Conservation (phyloP, 2,329 filamentous ascomycete genomes). For the Fusarium coicis region DNA sequence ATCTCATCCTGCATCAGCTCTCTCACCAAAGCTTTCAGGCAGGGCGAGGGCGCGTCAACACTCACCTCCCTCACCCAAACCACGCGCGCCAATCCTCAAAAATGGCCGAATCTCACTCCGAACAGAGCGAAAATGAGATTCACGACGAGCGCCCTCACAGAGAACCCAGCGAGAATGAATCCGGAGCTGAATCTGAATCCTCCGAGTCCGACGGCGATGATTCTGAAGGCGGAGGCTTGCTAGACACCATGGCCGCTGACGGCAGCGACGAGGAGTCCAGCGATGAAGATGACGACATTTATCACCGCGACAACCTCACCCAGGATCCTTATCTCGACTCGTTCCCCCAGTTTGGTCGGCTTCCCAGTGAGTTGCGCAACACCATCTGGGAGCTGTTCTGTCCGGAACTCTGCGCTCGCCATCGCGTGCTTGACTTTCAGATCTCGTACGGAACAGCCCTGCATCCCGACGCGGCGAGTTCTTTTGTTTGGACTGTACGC, state of each 20-base stretch:
- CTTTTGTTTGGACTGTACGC: slow-evolving; percentile 26
- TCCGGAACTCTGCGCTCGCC: slow-evolving; percentile 41
- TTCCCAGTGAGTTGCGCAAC: slow-evolving; percentile 48
- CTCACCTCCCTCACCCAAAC: neutral
- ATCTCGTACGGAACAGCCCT: slow-evolving; percentile 24
- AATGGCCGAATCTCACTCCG: slow-evolving; percentile 21
- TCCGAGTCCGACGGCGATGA: slow-evolving; percentile 17
- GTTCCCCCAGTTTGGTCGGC: slow-evolving; percentile 45
- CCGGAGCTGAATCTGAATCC: slow-evolving; percentile 9
- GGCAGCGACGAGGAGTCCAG: slow-evolving; percentile 36
- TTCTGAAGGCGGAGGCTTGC: slow-evolving; percentile 36
- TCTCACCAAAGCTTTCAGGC: slow-evolving; percentile 6
- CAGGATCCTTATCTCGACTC: neutral
- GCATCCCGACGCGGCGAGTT: slow-evolving; percentile 1
- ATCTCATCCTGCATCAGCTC: neutral
- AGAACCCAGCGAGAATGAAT: slow-evolving; percentile 1
- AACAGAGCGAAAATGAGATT: slow-evolving; percentile 1
- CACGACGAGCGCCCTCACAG: neutral
- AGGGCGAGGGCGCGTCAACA: slow-evolving; percentile 19
- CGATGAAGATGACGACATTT: slow-evolving; percentile 5
- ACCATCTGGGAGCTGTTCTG: slow-evolving; percentile 49
- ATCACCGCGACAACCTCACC: neutral
- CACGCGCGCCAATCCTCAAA: slow-evolving; percentile 2
- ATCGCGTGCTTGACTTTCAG: slow-evolving; percentile 46
- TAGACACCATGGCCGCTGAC: slow-evolving; percentile 42